phyloP scores from a whole-genome alignment of 2,329 filamentous ascomycete genomes.

The Phaeosphaeriaceae sp. region DNA sequence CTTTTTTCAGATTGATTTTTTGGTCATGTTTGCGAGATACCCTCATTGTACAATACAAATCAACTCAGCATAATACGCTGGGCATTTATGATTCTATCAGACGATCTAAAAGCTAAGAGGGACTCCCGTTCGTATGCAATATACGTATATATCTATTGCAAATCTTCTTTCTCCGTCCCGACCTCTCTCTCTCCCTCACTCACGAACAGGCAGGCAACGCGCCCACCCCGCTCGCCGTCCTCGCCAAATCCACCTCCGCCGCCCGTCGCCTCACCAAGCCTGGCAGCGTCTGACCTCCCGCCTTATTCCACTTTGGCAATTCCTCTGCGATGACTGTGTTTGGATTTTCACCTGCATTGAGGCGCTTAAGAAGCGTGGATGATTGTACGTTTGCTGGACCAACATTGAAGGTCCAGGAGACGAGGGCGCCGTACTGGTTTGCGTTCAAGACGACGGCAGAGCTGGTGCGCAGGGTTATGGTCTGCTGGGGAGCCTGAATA shows the following conservation, averaged over 20 bases:
- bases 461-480: conserved; percentile 24
- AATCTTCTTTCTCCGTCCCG: too few relatives aligned
- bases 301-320: conserved; percentile 59
- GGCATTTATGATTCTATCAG: too few relatives aligned
- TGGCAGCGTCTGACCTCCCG: conserved; percentile 48
- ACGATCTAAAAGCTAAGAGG: too few relatives aligned
- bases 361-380: conserved; percentile 52
- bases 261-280: conserved; percentile 53
- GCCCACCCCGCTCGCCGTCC: conserved; percentile 23
- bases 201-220: conserved; percentile 23
- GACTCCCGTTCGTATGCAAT: too few relatives aligned
- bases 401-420: conserved; percentile 61
- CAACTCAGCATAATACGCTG: too few relatives aligned
- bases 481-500: conserved; percentile 24
- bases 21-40: neutral
- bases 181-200: neutral
- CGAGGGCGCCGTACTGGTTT: conserved; percentile 62
- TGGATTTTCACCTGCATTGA: conserved; percentile 55
- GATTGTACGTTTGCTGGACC: conserved; percentile 52
- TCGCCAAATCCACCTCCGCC: conserved; percentile 55
- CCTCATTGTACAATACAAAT: conserved; percentile 7
- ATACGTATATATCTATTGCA: too few relatives aligned
- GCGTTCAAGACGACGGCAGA: conserved; percentile 51
- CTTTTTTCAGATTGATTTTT: neutral
- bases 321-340: conserved; percentile 54